Percentiles rank a stretch among this genome's conserved stretches.
Evolutionary conservation across 371 early-diverging fungal species (phyloP).

Genomic region (Batkoa obscura): DNA sequence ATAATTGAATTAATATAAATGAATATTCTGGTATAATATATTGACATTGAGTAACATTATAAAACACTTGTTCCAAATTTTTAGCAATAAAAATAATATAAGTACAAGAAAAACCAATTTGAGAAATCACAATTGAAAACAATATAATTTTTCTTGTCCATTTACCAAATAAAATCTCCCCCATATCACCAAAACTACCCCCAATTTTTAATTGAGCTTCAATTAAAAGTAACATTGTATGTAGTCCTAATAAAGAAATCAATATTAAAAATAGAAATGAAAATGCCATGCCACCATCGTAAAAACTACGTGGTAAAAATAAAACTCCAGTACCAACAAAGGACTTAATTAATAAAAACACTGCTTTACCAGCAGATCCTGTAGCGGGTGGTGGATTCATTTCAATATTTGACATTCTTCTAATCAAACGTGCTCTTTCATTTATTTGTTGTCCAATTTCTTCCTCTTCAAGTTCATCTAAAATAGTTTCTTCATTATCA

Average conservation of each 20-base stretch:
- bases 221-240: constrained; percentile 25
- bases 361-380: constrained; percentile 45
- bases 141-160: constrained; percentile 34
- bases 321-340: constrained; percentile 55
- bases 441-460: not conserved
- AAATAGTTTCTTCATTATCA: constrained; percentile 28
- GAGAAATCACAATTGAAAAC: constrained; percentile 34
- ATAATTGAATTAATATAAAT: constrained; percentile 40
- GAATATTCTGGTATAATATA: constrained; percentile 14
- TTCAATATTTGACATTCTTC: constrained; percentile 20
- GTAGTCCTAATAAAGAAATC: constrained; percentile 23
- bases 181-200: constrained; percentile 60
- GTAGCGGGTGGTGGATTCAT: constrained; percentile 5
- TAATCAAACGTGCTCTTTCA: constrained; percentile 15
- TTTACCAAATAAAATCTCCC: constrained; percentile 35
- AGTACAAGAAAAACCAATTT: constrained; percentile 43
- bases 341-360: constrained; percentile 51
- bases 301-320: constrained; percentile 32
- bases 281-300: constrained; percentile 27
- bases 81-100: constrained; percentile 60
- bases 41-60: constrained; percentile 28
- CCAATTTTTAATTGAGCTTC: constrained; percentile 20
- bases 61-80: constrained; percentile 37
- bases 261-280: constrained; percentile 15
- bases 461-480: constrained; percentile 11